phyloP scores from a whole-genome alignment of 257 asterid species.

The Apocynum venetum region DNA sequence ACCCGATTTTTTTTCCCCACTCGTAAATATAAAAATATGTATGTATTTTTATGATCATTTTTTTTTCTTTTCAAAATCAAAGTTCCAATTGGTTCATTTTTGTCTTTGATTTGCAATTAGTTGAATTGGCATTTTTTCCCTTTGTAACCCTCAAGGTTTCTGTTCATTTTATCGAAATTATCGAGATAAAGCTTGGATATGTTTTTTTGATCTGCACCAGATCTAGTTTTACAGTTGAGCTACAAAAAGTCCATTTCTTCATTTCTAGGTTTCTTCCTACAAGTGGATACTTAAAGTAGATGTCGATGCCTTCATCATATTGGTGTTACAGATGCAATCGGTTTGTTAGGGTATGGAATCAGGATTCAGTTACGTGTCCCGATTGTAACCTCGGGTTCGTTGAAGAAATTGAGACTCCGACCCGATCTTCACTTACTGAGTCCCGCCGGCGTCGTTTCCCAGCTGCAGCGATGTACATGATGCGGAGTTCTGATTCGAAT shows the following conservation, averaged over 20 bases:
- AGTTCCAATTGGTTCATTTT: conserved; percentile 1
- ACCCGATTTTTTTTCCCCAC: neutral
- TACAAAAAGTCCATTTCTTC: neutral
- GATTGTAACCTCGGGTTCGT: conserved; percentile 69
- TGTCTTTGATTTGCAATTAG: neutral
- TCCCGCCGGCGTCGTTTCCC: conserved; percentile 65
- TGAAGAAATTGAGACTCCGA: conserved; percentile 54
- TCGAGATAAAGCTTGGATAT: neutral
- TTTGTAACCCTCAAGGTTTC: neutral
- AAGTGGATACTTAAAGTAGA: conserved; percentile 6
- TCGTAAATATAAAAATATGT: neutral
- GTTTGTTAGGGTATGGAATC: conserved; percentile 47
- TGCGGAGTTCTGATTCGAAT: conserved; percentile 40
- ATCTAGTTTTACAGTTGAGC: conserved; percentile 1
- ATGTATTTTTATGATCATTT: neutral
- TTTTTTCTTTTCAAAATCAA: neutral
- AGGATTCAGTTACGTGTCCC: conserved; percentile 57
- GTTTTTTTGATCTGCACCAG: neutral
- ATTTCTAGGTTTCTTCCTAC: neutral
- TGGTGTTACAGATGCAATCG: conserved; percentile 80
- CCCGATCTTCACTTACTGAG: conserved; percentile 47
- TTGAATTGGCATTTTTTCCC: neutral
- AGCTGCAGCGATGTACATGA: conserved; percentile 52
- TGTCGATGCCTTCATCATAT: conserved; percentile 53
- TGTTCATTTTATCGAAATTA: neutral